Base-by-base conservation (phyloP, 495 filamentous ascomycete species). In the Penicillium turbatum region DNA sequence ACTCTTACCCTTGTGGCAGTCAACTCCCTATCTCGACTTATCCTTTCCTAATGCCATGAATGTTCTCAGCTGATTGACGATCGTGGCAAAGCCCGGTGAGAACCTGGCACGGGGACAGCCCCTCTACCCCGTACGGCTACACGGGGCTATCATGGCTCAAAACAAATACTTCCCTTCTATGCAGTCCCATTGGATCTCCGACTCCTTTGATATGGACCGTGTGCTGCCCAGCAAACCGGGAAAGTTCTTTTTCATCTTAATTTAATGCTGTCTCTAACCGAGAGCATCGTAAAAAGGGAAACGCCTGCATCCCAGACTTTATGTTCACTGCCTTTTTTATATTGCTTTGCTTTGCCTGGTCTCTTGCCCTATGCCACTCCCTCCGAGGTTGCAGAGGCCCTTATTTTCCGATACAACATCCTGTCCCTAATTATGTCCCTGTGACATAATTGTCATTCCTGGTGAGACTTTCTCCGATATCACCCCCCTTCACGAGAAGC, bases 371-470 rank as follows among this genome's bases (percentile, higher is more conserved):
- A 27, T 41, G 9, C 32, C 54, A n/a, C 48, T 48, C 38, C 39
- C 37, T 39, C 48, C 35, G 21, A 37, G 7, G 31, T 46, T 40
- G 21, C 53, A 53, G 21, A 47, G 32, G 29, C 36, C 5, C 17
- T 51, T 51, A 48, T 48, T 57, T 19, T 34, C 43, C 32, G 32
- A 48, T 34, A 35, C 26, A 24, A 31, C 30, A 57, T 42, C 34
- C 27, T 9, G 32, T 30, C 30, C 35, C 31, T 51, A 21, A 47
- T 46, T 49, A 53, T 60, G 57, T 51, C 53, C 51, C 24, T 4
- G 53, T 66, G 61, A 66, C 58, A 64, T 62, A 62, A 53, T 53
- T 59, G 19, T 54, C 57, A 62, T 66, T 62, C 55, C 53, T 56
- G 37, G 32, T 24, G 42, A 43, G 46, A n/a, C 52, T 53, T 52